A percentile compares a stretch with the other conserved stretches of the same genome.
Evolutionary conservation across 495 filamentous ascomycete species (phyloP).

Genomic region (Hypoxylon lienhwacheense): DNA sequence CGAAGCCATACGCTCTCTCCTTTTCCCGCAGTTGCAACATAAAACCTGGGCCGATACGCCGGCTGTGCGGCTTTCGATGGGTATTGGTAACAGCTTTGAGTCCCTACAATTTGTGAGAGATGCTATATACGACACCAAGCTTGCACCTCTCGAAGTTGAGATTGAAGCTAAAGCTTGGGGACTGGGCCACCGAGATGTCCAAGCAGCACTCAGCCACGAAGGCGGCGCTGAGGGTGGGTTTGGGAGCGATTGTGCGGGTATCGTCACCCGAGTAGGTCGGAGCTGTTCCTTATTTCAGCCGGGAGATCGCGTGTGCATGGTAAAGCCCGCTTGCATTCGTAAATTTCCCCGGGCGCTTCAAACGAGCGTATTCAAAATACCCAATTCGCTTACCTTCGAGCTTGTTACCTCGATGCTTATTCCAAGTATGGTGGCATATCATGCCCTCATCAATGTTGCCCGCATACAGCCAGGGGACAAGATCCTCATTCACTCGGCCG

Average conservation of each 20-base stretch:
- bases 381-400: conserved; percentile 6
- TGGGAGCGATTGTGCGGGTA: conserved; percentile 4
- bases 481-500: conserved; percentile 11
- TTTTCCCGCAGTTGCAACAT: not conserved
- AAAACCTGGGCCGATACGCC: conserved; percentile 2
- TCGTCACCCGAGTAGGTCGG: conserved; percentile 3
- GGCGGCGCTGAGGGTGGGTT: not conserved
- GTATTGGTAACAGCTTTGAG: not conserved
- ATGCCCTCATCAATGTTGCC: conserved; percentile 6
- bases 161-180: conserved; percentile 7
- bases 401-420: not conserved
- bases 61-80: not conserved
- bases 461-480: conserved; percentile 1
- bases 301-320: conserved; percentile 10
- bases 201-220: not conserved
- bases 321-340: not conserved
- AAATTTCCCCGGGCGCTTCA: conserved; percentile 4
- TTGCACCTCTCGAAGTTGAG: conserved; percentile 1
- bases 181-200: not conserved
- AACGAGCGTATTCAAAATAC: conserved; percentile 6
- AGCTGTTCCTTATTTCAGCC: not conserved
- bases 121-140: not conserved
- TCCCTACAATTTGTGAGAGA: conserved; percentile 4
- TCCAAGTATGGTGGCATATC: conserved; percentile 1
- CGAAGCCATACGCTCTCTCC: conserved; percentile 5